Evolutionary conservation across 805 yeast species (phyloP), one percentile per base, ranked within the genome.

Genomic region (Spathaspora gorwiae): DNA sequence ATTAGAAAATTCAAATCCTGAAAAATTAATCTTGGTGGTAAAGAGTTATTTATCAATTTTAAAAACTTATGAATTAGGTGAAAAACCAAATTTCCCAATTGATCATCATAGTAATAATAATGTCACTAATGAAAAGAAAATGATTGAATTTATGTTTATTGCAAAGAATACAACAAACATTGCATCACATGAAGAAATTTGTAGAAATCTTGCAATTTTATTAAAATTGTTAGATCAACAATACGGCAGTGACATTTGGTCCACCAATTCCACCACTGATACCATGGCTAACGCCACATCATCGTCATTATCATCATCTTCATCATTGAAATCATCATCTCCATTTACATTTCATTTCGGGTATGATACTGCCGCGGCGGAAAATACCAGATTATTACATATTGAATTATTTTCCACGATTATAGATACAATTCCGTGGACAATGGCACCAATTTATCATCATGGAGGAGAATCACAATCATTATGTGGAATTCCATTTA

Each of bases 21-120:
- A 90, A 56, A 80, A 82, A 47, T 64, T 88, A 46, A 75, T 84
- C 0, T 62, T 94, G 5, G 83, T 86, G 1, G 75, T 88, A 12
- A 79, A 79, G 46, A 74, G 96, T 2, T 92, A 87, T 56, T 72
- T 83, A 40, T 75, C 81, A n/a, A 78, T 89, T 39, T 65, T 90
- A 32, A 75, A 78, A 45, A 95, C 87, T 48, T 75, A 72, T 42
- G 77, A 78, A 45, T 48, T 67, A 3, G 71, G 67, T 0, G 71
- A 75, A 10, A 80, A 76, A 37, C 97, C 97, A 0, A 73, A 73
- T 1, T 92, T 89, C 61, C 97, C 96, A 26, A 69, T 79, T 2
- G 81, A 78, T 48, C 50, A 44, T 11, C 12, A 19, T 14, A 37
- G 15, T 5, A 13, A 35, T 1, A 40, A 41, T 9, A 47, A 31